Conservation (phyloP, 2,329 filamentous ascomycete genomes). For the Beauveria rudraprayagi region DNA sequence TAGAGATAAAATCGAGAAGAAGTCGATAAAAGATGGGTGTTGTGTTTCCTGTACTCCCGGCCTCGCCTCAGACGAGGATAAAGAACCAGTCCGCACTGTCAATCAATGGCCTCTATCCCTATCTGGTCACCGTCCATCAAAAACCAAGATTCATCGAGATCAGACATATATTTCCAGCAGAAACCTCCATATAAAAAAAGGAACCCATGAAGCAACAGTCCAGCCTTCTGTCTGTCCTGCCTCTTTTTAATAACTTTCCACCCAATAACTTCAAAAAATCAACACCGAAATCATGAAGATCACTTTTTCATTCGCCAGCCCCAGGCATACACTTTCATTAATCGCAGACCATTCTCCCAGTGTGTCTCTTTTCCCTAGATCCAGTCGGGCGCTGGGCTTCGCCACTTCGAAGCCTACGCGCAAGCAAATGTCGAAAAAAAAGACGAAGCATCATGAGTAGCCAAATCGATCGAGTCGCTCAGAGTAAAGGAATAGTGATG, state of each 20-base stretch:
- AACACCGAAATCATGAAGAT: background rate
- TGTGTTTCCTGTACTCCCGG: background rate
- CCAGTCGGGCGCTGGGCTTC: background rate
- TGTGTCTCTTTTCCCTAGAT: background rate
- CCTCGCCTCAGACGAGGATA: background rate
- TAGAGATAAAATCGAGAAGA: background rate
- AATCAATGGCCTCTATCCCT: background rate
- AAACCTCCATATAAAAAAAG: background rate
- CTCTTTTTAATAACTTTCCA: background rate
- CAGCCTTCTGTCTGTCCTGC: background rate
- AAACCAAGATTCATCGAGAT: background rate
- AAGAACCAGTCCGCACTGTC: background rate
- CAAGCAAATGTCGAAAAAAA: background rate
- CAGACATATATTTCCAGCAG: conserved; percentile 1
- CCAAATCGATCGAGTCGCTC: background rate
- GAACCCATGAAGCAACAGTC: background rate
- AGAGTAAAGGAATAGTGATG: background rate
- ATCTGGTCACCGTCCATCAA: background rate
- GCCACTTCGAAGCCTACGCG: background rate
- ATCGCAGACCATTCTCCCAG: background rate
- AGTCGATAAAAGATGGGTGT: background rate
- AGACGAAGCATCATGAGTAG: background rate
- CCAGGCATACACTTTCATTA: background rate
- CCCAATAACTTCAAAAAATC: background rate
- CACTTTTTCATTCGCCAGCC: background rate